These are phyloP conservation scores for Tephrocybe rancida DNA, from an alignment of 768 basidiomycete species.

Conservation along the genomic window DNA sequence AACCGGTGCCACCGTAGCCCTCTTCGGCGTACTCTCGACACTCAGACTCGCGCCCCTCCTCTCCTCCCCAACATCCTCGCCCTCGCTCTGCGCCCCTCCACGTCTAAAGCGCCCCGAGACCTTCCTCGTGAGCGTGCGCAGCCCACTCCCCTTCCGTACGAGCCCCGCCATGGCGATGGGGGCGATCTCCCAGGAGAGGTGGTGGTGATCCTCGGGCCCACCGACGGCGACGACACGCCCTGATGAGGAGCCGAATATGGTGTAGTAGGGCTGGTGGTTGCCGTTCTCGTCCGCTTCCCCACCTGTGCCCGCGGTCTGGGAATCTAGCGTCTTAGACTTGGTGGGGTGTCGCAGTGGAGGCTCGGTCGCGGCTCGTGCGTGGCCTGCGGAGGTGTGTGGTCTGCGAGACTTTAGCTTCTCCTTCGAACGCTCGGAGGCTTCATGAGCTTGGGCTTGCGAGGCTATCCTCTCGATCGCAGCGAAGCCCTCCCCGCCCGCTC, in stretches of 20 bases:
- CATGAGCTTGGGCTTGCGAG: background rate
- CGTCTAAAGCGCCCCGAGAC: constrained; percentile 35
- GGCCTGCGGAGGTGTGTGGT: no score
- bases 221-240: constrained; percentile 48
- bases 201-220: constrained; percentile 37
- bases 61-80: constrained; percentile 4
- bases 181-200: constrained; percentile 24
- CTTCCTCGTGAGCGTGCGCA: constrained; percentile 33
- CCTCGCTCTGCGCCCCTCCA: constrained; percentile 18
- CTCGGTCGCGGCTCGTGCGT: no score
- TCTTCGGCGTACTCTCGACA: constrained; percentile 16
- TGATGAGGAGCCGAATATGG: constrained; percentile 51
- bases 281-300: background rate
- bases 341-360: no score
- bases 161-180: constrained; percentile 7
- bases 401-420: constrained; percentile 22
- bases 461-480: constrained; percentile 10
- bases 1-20: constrained; percentile 13
- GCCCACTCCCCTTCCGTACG: constrained; percentile 15
- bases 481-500: constrained; percentile 10
- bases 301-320: background rate
- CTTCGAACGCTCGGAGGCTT: constrained; percentile 1
- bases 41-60: constrained; percentile 3
- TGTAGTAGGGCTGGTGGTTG: constrained; percentile 50
- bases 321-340: background rate